Conservation (phyloP, 441 rosid species). For the Gossypium schwendimanii region DNA sequence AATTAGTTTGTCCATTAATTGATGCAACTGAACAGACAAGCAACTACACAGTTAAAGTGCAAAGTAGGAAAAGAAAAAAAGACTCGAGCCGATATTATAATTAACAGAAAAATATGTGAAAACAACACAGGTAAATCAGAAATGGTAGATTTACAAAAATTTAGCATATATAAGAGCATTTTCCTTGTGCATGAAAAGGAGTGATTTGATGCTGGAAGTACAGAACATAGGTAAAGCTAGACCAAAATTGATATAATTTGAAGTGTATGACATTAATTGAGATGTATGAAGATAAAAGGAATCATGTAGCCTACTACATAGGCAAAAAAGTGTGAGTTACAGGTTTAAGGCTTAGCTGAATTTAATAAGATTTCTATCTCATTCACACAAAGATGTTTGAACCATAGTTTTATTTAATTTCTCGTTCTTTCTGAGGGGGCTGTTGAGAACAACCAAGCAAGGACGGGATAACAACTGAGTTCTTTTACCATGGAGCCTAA, state of each 20-base stretch:
- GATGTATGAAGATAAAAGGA: not conserved
- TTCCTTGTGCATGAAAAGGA: not conserved
- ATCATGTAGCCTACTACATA: not conserved
- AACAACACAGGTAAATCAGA: not conserved
- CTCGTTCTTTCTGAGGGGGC: not conserved
- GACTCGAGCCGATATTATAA: not conserved
- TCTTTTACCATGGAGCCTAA: not conserved
- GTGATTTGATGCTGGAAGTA: not conserved
- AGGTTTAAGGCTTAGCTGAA: not conserved
- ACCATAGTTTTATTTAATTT: not conserved
- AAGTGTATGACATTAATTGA: not conserved
- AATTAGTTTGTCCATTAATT: constrained; percentile 59
- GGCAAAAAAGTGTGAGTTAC: not conserved
- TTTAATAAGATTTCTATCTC: not conserved
- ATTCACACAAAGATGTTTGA: not conserved
- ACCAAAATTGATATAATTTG: not conserved
- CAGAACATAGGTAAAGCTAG: not conserved
- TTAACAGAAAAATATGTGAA: not conserved
- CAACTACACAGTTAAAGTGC: constrained; percentile 8
- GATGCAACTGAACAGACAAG: constrained; percentile 54
- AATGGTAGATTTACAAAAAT: not conserved
- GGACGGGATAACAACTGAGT: not conserved
- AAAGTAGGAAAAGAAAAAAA: not conserved
- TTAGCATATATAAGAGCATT: not conserved
- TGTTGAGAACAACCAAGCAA: not conserved